Base-by-base conservation (phyloP, 2,329 filamentous ascomycete species). In the Moelleriella libera region DNA sequence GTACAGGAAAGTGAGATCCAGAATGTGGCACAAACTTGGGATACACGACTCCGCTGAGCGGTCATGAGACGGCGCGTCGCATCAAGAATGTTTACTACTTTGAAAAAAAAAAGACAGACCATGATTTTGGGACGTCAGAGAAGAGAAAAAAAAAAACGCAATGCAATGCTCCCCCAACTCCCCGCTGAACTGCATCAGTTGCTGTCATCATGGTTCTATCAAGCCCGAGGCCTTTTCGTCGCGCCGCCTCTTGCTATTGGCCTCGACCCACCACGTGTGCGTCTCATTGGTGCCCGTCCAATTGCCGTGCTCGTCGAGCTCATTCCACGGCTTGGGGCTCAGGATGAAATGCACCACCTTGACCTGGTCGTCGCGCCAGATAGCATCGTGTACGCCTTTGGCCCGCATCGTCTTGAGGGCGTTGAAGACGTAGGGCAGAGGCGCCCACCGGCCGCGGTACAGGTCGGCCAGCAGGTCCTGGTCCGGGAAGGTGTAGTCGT, bases 311-410 rank as follows among this genome's bases (percentile, higher is more conserved):
- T 55, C 63, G 42, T 70, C 63, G 31, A 71, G 52, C 60, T 76
- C 69, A 42, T 77, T 68, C 78, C 78, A 82, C 2, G 78, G 78
- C 62, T 82, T 82, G 0, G 77, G 76, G 39, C 67, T 70, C 28
- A 81, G 58, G 43, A 82, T 79, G 51, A 77, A 80, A 56, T 82
- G 78, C 5, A 82, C 60, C 53, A 78, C 79, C 65, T 77, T 79
- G 45, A 81, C 74, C 41, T 63, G 58, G 14, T 71, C 71, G 53
- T 82, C 77, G 9, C 65, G 61, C 78, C 78, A 82, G 48, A 82
- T 75, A 48, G 62, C 56, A 30, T 62, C 60, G 55, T 82, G 78
- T 31, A 79, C 75, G 10, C 64, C 68, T 12, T 65, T 55, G 65
- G 69, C 69, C 12, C 74, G 63, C 65, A 81, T 51, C 12, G 78